Conservation (phyloP, 2,329 filamentous ascomycete genomes). For the Volutella citrinella region DNA sequence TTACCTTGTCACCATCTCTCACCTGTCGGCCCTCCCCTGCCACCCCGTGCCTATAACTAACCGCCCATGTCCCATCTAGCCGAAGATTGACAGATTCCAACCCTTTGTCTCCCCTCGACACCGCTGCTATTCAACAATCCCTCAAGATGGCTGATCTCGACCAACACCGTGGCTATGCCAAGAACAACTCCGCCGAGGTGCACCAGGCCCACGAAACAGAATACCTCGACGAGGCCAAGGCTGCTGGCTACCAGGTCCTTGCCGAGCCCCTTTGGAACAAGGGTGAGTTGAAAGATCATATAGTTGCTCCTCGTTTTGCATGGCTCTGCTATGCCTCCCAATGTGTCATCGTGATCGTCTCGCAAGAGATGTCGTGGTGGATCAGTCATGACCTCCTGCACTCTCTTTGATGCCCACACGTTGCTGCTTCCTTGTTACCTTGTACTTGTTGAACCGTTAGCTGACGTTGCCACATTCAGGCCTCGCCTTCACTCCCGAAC, state of each 20-base stretch:
- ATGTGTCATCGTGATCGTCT: constrained; percentile 6
- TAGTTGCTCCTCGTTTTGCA: too few species aligned
- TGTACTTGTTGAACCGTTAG: background rate
- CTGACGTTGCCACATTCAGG: constrained; percentile 38
- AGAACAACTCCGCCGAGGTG: constrained; percentile 54
- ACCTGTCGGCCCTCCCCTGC: constrained; percentile 40
- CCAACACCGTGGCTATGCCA: constrained; percentile 57
- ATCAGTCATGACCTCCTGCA: too few species aligned
- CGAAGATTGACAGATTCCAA: constrained; percentile 51
- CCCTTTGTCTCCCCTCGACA: constrained; percentile 55
- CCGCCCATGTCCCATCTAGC: constrained; percentile 48
- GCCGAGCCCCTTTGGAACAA: constrained; percentile 64
- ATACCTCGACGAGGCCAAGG: constrained; percentile 49
- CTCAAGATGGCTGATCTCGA: constrained; percentile 61
- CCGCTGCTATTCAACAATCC: constrained; percentile 54
- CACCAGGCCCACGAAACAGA: constrained; percentile 52
- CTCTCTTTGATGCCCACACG: constrained; percentile 2
- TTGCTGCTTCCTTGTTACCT: background rate
- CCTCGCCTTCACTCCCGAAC: constrained; percentile 62
- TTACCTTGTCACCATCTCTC: too few species aligned
- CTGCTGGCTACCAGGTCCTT: constrained; percentile 60
- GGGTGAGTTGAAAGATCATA: constrained; percentile 54
- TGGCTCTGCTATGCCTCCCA: too few species aligned
- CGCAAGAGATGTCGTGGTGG: too few species aligned
- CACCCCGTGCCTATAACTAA: constrained; percentile 48